Base-by-base conservation (phyloP, 2,329 filamentous ascomycete genomes). In the Colletotrichum sp. region DNA sequence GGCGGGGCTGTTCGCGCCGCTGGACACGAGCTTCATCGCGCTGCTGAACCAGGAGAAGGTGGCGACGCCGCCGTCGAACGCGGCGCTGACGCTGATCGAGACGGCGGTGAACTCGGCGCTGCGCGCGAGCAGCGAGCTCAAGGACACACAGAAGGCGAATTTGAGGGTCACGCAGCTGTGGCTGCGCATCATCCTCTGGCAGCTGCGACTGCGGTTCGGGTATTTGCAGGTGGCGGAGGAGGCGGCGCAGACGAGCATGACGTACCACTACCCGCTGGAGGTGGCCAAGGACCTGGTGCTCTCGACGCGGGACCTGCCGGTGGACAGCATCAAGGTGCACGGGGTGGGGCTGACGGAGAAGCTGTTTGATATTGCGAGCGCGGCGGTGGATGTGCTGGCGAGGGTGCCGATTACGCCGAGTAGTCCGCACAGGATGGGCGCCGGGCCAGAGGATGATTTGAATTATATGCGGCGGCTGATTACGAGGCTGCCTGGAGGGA, bases 291-390 rank as follows among this genome's bases (percentile, higher is more conserved):
- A 87, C 4, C 78, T 87, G 7, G 82, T 82, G 4, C 71, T 86
- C 1, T 86, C 85, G 2, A 87, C 84, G 0, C 78, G 83, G 3
- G 83, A 86, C 30, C 79, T 88, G 0, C 81, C 84, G 1, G 77
- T 87, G 2, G 81, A 82, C 18, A 85, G 84, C 60, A 84, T 88
- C 70, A 82, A 81, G 24, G 83, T 88, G 0, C 87, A 88, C 13
- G 87, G 87, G 1, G 85, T 86, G 12, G 87, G 87, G 0, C 77
- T 88, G n/a, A 88, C 87, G 0, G 87, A 88, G 72, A 88, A 88
- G 75, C 77, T 88, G 0, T 88, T 86, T 55, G 87, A 88, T 43
- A 82, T 88, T 30, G 86, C 86, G 0, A 87, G 85, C 1, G 84
- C 86, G 0, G 84, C 87, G 2, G 83, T 87, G 2, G 87, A 88